Percentiles rank a stretch among this genome's conserved stretches.
These are phyloP conservation scores for Saccharomyces hybrid DNA, from an alignment of 1,139 yeast genomes.

Conservation along the genomic window DNA sequence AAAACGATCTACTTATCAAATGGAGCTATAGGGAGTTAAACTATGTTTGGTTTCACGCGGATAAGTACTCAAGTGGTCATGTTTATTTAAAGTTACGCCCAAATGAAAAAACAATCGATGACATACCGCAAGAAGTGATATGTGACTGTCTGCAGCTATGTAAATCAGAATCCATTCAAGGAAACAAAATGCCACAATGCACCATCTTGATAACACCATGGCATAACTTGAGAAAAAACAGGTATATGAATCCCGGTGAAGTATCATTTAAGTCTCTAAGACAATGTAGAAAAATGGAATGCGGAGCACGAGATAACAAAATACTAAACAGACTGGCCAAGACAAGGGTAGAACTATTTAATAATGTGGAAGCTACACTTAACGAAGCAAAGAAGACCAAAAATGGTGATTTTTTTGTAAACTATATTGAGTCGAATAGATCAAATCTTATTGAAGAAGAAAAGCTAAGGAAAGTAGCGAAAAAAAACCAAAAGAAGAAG, in stretches of 20 bases:
- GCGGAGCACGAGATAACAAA: constrained; percentile 54
- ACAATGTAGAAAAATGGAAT: constrained; percentile 45
- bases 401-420: constrained; percentile 20
- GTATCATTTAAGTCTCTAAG: constrained; percentile 60
- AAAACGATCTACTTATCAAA: constrained; percentile 66
- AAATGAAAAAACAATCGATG: constrained; percentile 41
- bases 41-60: constrained; percentile 81
- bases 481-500: constrained; percentile 12
- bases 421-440: constrained; percentile 14
- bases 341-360: constrained; percentile 52
- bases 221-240: constrained; percentile 60
- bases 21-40: constrained; percentile 50
- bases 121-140: constrained; percentile 42
- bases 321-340: constrained; percentile 58
- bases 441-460: constrained; percentile 22
- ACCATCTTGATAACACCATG: constrained; percentile 74
- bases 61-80: constrained; percentile 73
- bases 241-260: constrained; percentile 77
- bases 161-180: constrained; percentile 74
- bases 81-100: constrained; percentile 55
- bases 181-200: constrained; percentile 62
- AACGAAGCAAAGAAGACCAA: constrained; percentile 28
- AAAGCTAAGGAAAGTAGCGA: constrained; percentile 15
- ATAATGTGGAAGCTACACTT: constrained; percentile 32
- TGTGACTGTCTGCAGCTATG: constrained; percentile 67